Base-by-base conservation (phyloP, 768 basidiomycete species). In the Amylocystis lapponica region DNA sequence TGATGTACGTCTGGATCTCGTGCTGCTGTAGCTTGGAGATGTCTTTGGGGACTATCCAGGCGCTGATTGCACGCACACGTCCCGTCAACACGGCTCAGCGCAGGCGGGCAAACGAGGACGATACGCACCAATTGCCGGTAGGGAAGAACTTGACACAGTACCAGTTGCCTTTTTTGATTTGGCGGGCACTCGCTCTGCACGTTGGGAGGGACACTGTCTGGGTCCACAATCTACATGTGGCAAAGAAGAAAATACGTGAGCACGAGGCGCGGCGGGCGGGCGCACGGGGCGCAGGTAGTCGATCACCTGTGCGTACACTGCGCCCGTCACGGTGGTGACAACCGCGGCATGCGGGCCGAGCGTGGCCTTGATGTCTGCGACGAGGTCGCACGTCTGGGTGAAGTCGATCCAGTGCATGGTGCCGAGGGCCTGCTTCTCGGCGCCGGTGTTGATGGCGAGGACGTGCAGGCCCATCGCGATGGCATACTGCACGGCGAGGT, bases 61-160 rank as follows among this genome's bases (percentile, higher is more conserved):
- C 76, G 66, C 94, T 97, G 37, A 17, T 17, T 30, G 20, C 12
- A 34, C 21, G 57, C 39, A 46, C 14, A 25, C 12, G 45, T 52
- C 30, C 31, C 1, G 30, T 49, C 36, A 50, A 51, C 30, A 47
- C 14, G 19, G n/a, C n/a, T 27, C 35, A 16, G 12, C 30, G 20
- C 12, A 22, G 31, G 38, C 12, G 40, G 43, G 36, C 32, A 40
- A 44, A 53, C 39, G 41, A 42, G 22, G 35, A 8, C 29, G 13
- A 45, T 17, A 81, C 95, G 63, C 57, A 98, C 96, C 83, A 88
- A 66, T 97, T 94, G 39, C 88, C 93, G 22, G 76, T 77, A 5
- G 96, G 93, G 76, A 96, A 98, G 76, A 94, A 99, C 51, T 83
- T 73, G 25, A 83, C 75, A 49, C 79, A 80, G 65, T 87, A 83